Evolutionary conservation across 1,284 basidiomycete species (phyloP).

Genomic region (Omphalotus olearius): DNA sequence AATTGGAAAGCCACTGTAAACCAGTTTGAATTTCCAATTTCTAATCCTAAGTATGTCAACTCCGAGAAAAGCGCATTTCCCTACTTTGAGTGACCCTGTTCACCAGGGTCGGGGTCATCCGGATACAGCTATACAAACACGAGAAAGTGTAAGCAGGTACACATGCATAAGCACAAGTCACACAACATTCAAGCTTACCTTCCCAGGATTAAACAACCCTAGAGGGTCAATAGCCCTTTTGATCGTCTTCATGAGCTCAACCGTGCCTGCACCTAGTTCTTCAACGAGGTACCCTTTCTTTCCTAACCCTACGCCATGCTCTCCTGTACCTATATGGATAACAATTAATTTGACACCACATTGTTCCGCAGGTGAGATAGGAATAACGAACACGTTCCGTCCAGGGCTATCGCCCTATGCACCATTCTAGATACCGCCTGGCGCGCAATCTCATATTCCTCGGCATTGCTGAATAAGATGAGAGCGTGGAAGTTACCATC

Average conservation of each 20-base stretch:
- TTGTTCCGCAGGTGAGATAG: background rate
- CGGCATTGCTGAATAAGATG: constrained; percentile 59
- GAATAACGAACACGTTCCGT: constrained; percentile 63
- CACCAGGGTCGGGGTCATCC: constrained; percentile 3
- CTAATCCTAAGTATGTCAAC: too few relatives aligned
- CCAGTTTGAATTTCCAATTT: too few relatives aligned
- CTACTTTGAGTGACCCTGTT: background rate
- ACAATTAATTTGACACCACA: background rate
- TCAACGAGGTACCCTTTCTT: constrained; percentile 72
- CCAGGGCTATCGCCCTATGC: constrained; percentile 65
- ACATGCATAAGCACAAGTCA: background rate
- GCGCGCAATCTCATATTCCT: constrained; percentile 49
- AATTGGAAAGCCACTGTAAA: too few relatives aligned
- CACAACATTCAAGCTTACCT: too few relatives aligned
- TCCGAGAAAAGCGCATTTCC: too few relatives aligned
- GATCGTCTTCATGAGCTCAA: constrained; percentile 81
- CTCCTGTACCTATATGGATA: constrained; percentile 57
- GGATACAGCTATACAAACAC: constrained; percentile 13
- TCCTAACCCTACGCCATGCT: constrained; percentile 88
- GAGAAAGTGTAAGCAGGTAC: background rate
- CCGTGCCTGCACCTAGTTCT: constrained; percentile 81
- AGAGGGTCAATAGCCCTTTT: constrained; percentile 77
- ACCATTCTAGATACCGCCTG: constrained; percentile 66
- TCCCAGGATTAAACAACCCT: constrained; percentile 82
- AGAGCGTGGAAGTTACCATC: constrained; percentile 67